A percentile compares a stretch with the other conserved stretches of the same genome.
Evolutionary conservation across 75 land plant species (phyloP).

Genomic region (Adiantum capillusveneris): DNA sequence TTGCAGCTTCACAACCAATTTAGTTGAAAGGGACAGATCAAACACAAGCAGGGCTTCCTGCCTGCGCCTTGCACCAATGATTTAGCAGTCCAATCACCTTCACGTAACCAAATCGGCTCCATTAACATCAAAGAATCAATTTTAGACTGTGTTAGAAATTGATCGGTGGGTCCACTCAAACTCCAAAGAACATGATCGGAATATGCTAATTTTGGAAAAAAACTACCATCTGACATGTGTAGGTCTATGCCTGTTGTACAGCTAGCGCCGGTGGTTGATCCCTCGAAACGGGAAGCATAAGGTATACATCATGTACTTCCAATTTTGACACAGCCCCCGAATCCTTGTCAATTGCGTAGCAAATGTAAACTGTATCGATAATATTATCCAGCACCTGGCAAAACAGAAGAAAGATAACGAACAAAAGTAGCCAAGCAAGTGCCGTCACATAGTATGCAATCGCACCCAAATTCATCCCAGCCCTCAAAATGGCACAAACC

Average conservation of each 20-base stretch:
- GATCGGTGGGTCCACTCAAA: too few species aligned
- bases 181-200: too few species aligned
- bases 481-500: constrained; percentile 64
- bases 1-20: too few species aligned
- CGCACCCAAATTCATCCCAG: constrained; percentile 27
- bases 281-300: constrained; percentile 58
- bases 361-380: constrained; percentile 78
- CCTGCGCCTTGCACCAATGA: too few species aligned
- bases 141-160: too few species aligned
- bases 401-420: constrained; percentile 58
- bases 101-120: too few species aligned
- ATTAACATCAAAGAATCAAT: too few species aligned
- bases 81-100: too few species aligned
- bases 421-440: constrained; percentile 55
- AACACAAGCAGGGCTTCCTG: too few species aligned
- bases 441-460: constrained; percentile 45
- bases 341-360: constrained; percentile 95
- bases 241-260: constrained; percentile 11
- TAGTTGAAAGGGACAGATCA: too few species aligned
- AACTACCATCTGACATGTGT: too few species aligned
- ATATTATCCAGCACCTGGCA: constrained; percentile 69
- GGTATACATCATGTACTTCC: constrained; percentile 78
- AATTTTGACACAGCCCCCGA: constrained; percentile 64
- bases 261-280: constrained; percentile 35
- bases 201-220: too few species aligned